phyloP scores from a whole-genome alignment of 352 stramenopile genomes.

The Globisporangium radiosum region DNA sequence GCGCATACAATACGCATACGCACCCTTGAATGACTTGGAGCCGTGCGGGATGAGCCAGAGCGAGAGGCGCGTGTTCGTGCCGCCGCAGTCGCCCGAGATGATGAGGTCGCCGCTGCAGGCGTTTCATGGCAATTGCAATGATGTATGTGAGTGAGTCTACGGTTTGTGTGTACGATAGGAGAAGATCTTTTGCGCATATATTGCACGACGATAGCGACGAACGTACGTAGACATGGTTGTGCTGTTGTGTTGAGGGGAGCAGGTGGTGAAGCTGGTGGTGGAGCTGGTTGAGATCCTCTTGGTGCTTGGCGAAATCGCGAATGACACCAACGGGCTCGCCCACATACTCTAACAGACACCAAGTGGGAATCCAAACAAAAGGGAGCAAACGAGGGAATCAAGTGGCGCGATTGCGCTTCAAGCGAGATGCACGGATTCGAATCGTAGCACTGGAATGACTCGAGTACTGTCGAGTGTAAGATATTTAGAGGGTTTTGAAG shows the following conservation, averaged over 20 bases:
- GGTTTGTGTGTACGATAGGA: not conserved
- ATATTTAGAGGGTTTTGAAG: too few relatives aligned
- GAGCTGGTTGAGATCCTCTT: not conserved
- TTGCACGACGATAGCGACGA: not conserved
- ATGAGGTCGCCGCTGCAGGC: slow-evolving; percentile 57
- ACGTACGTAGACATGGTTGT: slow-evolving; percentile 1
- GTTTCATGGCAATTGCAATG: not conserved
- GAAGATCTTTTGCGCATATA: not conserved
- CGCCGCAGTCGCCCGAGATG: slow-evolving; percentile 93
- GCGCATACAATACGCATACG: slow-evolving; percentile 2
- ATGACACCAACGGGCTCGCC: not conserved
- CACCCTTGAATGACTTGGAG: slow-evolving; percentile 49
- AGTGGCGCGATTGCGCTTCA: not conserved
- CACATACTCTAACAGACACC: too few relatives aligned
- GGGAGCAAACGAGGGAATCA: not conserved
- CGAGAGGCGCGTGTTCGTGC: slow-evolving; percentile 95
- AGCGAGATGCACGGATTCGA: not conserved
- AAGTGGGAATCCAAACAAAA: not conserved
- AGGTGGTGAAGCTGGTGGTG: not conserved
- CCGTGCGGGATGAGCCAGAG: slow-evolving; percentile 75
- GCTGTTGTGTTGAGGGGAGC: not conserved
- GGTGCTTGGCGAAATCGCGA: slow-evolving; percentile 1
- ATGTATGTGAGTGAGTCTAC: too few relatives aligned
- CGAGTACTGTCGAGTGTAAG: too few relatives aligned
- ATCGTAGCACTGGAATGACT: not conserved